These are phyloP conservation scores for Aspergillus ostianus DNA, from an alignment of 495 filamentous ascomycete genomes.

Conservation along the genomic window DNA sequence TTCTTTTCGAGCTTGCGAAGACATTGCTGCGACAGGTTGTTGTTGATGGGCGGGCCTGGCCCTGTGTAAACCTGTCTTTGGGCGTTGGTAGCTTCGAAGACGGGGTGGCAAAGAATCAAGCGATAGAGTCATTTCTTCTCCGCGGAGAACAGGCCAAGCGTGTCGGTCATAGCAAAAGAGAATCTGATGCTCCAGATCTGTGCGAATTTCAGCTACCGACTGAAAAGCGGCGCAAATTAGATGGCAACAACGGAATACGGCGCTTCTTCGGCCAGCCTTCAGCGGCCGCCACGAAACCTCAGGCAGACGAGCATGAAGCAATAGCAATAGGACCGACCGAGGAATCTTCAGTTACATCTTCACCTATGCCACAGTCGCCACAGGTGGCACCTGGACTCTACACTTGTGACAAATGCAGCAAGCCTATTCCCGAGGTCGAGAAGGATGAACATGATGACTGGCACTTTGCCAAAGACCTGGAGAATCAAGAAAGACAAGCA, in stretches of 20 bases:
- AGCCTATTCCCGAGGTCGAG: conserved; percentile 51
- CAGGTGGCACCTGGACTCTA: conserved; percentile 46
- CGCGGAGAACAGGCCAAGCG: conserved; percentile 72
- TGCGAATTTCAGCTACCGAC: conserved; percentile 8
- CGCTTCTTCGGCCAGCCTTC: conserved; percentile 34
- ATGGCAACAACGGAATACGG: conserved; percentile 30
- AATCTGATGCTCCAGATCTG: conserved; percentile 11
- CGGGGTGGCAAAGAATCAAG: conserved; percentile 74
- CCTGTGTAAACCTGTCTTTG: conserved; percentile 79
- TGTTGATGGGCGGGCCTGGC: conserved; percentile 77
- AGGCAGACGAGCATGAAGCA: conserved; percentile 9
- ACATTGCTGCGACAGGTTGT: conserved; percentile 73
- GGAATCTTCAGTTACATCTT: neutral
- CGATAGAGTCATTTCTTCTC: conserved; percentile 80
- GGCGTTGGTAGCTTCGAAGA: conserved; percentile 91
- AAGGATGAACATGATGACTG: conserved; percentile 85
- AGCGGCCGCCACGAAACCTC: conserved; percentile 6
- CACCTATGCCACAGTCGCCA: conserved; percentile 4
- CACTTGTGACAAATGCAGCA: conserved; percentile 66
- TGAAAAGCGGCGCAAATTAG: conserved; percentile 37
- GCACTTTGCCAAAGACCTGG: conserved; percentile 90
- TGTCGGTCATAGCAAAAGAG: conserved; percentile 25
- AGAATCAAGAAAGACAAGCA: conserved; percentile 54
- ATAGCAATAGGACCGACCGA: conserved; percentile 4
- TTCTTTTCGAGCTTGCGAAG: conserved; percentile 76